phyloP scores from a whole-genome alignment of 441 rosid genomes.

The Hura crepitans region DNA sequence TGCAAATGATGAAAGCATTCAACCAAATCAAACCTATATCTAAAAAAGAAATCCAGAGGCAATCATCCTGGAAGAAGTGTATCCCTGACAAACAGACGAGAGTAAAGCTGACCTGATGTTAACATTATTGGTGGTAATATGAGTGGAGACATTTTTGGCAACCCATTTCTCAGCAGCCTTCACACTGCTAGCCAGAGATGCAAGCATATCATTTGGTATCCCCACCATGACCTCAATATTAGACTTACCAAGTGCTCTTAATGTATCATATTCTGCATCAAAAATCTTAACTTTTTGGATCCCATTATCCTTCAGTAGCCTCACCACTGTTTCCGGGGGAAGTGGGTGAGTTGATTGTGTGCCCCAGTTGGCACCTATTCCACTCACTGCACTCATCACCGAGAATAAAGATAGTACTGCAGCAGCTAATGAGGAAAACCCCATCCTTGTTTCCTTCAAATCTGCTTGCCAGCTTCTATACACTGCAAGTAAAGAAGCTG shows the following conservation, averaged over 20 bases:
- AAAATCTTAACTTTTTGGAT: slow-evolving; percentile 85
- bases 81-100: neutral
- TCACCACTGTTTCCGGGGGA: slow-evolving; percentile 61
- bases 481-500: neutral
- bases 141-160: slow-evolving; percentile 64
- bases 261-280: slow-evolving; percentile 69
- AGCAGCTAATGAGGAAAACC: slow-evolving; percentile 19
- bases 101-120: slow-evolving; percentile 60
- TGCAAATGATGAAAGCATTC: neutral
- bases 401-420: slow-evolving; percentile 31
- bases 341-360: slow-evolving; percentile 73
- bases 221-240: slow-evolving; percentile 94
- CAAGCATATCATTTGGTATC: slow-evolving; percentile 87
- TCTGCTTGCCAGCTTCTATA: slow-evolving; percentile 15
- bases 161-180: slow-evolving; percentile 95
- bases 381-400: slow-evolving; percentile 36
- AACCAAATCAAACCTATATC: neutral
- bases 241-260: slow-evolving; percentile 62
- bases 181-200: slow-evolving; percentile 51
- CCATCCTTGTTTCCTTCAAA: slow-evolving; percentile 23
- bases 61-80: neutral
- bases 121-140: slow-evolving; percentile 50
- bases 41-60: neutral
- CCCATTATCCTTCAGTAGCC: slow-evolving; percentile 57
- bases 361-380: slow-evolving; percentile 95